These are phyloP conservation scores for Turritis glabra DNA, from an alignment of 345 rosid species.

Conservation along the genomic window DNA sequence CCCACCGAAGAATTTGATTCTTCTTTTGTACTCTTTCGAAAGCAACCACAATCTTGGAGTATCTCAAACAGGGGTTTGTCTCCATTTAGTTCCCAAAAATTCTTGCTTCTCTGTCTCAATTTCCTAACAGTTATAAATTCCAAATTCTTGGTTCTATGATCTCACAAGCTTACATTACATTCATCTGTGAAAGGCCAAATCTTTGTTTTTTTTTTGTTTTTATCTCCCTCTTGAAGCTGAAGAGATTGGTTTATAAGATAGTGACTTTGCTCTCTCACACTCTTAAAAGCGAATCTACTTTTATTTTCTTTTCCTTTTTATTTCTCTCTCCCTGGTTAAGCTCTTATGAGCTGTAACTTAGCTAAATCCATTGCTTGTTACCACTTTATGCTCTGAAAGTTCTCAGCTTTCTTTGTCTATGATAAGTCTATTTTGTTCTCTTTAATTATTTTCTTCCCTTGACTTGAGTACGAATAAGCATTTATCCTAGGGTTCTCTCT, in stretches of 20 bases:
- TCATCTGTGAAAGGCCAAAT: slow-evolving; percentile 9
- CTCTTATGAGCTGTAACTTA: slow-evolving; percentile 62
- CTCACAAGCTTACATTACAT: slow-evolving; percentile 28
- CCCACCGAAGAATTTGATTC: slow-evolving; percentile 57
- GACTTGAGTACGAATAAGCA: slow-evolving; percentile 43
- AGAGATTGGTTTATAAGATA: slow-evolving; percentile 39
- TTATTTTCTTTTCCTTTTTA: slow-evolving; percentile 47
- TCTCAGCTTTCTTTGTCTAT: slow-evolving; percentile 71
- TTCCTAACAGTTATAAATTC: background rate
- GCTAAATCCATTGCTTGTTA: slow-evolving; percentile 57
- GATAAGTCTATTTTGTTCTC: slow-evolving; percentile 38
- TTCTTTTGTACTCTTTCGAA: slow-evolving; percentile 40
- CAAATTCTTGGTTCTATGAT: slow-evolving; percentile 44
- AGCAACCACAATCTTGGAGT: slow-evolving; percentile 50
- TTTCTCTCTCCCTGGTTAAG: background rate
- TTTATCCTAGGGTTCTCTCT: slow-evolving; percentile 45
- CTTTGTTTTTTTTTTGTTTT: background rate
- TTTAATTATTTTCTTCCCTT: slow-evolving; percentile 43
- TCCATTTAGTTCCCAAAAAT: slow-evolving; percentile 16
- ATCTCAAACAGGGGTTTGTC: slow-evolving; percentile 51
- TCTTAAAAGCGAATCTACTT: slow-evolving; percentile 80
- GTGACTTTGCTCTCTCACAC: slow-evolving; percentile 41
- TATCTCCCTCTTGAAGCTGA: slow-evolving; percentile 30
- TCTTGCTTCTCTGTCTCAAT: slow-evolving; percentile 19
- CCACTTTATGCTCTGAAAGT: slow-evolving; percentile 94